phyloP scores from a whole-genome alignment of 2,329 filamentous ascomycete species.

The Cladophialophora yegresii region DNA sequence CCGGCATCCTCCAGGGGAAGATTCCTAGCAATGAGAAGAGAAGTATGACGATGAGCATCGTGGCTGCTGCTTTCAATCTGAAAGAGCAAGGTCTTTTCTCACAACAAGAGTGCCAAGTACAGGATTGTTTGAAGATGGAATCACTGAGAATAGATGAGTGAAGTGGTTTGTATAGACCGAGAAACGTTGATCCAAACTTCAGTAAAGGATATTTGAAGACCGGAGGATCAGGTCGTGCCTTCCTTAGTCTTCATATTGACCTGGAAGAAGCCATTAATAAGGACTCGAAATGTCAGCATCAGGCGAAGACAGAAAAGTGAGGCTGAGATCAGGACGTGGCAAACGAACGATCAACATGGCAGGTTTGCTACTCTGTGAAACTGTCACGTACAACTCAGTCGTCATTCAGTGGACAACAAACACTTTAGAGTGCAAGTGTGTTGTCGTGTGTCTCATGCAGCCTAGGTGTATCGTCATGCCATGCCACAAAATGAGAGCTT shows the following conservation, averaged over 20 bases:
- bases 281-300: background rate
- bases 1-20: background rate
- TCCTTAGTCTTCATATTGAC: background rate
- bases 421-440: background rate
- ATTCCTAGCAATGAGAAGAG: conserved; percentile 1
- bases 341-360: background rate
- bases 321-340: background rate
- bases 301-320: background rate
- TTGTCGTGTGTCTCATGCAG: conserved; percentile 29
- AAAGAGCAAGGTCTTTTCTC: background rate
- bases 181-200: background rate
- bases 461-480: conserved; percentile 18
- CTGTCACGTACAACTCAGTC: background rate
- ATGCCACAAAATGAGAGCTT: conserved; percentile 23
- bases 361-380: background rate
- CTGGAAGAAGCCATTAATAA: background rate
- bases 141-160: background rate
- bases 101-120: background rate
- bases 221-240: background rate
- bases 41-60: background rate
- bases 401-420: background rate
- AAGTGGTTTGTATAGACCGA: background rate
- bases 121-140: background rate
- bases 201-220: background rate
- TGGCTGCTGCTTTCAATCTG: background rate